These are phyloP conservation scores for Russula dissimulans DNA, from an alignment of 768 basidiomycete genomes.

Conservation along the genomic window DNA sequence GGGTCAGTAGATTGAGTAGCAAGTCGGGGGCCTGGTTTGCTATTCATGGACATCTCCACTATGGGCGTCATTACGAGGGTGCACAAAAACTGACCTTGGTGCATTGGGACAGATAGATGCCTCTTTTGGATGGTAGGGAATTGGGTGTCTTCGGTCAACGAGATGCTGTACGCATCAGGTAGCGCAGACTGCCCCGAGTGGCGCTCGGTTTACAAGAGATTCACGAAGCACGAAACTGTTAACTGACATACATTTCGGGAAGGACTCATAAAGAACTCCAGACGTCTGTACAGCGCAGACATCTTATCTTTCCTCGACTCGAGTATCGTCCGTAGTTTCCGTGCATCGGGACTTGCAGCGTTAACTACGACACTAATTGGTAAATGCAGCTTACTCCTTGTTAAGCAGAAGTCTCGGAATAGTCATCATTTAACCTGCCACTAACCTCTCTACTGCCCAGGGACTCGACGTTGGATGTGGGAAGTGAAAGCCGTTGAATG, in stretches of 20 bases:
- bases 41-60: slow-evolving; percentile 1
- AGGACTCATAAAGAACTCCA: slow-evolving; percentile 6
- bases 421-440: neutral
- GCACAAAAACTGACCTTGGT: slow-evolving; percentile 8
- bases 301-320: slow-evolving; percentile 2
- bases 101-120: slow-evolving; percentile 15
- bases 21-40: slow-evolving; percentile 24
- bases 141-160: slow-evolving; percentile 1
- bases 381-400: slow-evolving; percentile 11
- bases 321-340: slow-evolving; percentile 2
- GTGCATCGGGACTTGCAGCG: neutral
- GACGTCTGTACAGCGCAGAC: slow-evolving; percentile 7
- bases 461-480: slow-evolving; percentile 26
- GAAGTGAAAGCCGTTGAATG: slow-evolving; percentile 72
- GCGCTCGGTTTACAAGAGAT: slow-evolving; percentile 7
- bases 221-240: slow-evolving; percentile 3
- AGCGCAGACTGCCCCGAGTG: neutral
- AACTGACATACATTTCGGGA: slow-evolving; percentile 17
- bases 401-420: neutral
- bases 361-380: slow-evolving; percentile 12
- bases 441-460: slow-evolving; percentile 12
- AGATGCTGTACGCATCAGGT: slow-evolving; percentile 6
- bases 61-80: neutral
- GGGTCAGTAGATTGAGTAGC: slow-evolving; percentile 33
- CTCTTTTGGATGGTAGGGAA: slow-evolving; percentile 5